Percentiles rank a stretch among this genome's conserved stretches.
Conservation (phyloP, 768 basidiomycete species). For the Krasilnikovozyma curviuscula region DNA sequence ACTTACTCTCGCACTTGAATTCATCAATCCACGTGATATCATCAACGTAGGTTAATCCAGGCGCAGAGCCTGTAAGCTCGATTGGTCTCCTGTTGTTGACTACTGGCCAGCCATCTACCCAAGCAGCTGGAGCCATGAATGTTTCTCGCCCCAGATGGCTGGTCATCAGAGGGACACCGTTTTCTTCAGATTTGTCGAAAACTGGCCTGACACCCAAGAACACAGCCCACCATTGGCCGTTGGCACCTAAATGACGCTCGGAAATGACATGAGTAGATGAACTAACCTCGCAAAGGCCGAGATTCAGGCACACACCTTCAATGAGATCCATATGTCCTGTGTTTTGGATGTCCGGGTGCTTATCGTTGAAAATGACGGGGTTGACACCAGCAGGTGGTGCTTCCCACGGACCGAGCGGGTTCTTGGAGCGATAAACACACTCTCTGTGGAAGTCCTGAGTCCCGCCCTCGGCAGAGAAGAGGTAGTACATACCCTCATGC, state of each 20-base stretch:
- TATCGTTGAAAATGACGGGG: constrained; percentile 14
- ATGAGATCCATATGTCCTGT: constrained; percentile 30
- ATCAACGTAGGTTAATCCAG: not conserved
- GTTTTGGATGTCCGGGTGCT: constrained; percentile 26
- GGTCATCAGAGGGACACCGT: not conserved
- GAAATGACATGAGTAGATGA: too few species aligned
- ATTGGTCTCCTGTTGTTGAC: constrained; percentile 14
- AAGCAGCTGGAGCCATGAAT: constrained; percentile 25
- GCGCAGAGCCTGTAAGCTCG: not conserved
- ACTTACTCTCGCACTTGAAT: not conserved
- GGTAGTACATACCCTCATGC: constrained; percentile 24
- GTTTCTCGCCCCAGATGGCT: constrained; percentile 29
- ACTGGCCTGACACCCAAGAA: constrained; percentile 17
- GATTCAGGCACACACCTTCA: constrained; percentile 23
- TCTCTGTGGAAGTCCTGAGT: too few species aligned
- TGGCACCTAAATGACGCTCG: too few species aligned
- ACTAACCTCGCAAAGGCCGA: too few species aligned
- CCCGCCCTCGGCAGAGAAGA: constrained; percentile 29
- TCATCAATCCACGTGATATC: not conserved
- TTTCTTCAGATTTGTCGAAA: not conserved
- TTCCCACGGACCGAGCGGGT: constrained; percentile 23
- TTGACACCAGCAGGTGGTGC: constrained; percentile 11
- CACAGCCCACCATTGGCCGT: constrained; percentile 24
- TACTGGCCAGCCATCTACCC: constrained; percentile 19
- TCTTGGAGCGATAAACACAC: too few species aligned